Conservation (phyloP, 805 yeast genomes). For the Saccharomycopsis sp. region DNA sequence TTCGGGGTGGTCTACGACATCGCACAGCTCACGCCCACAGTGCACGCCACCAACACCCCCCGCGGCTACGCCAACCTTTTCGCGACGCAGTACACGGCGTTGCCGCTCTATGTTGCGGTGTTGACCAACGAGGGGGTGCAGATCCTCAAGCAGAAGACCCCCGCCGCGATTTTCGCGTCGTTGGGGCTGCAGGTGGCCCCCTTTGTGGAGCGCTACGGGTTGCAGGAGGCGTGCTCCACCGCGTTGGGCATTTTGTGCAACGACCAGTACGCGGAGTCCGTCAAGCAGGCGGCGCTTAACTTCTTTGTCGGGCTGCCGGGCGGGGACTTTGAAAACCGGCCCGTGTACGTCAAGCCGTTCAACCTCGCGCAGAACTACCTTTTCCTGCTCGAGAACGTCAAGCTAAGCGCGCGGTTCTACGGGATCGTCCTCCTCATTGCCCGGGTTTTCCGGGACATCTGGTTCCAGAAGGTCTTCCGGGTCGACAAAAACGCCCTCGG, state of each 20-base stretch:
- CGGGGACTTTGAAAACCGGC: conserved; percentile 37
- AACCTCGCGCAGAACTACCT: conserved; percentile 20
- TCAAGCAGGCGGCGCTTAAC: conserved; percentile 37
- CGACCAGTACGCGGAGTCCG: conserved; percentile 49
- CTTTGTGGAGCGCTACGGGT: conserved; percentile 74
- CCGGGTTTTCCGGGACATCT: conserved; percentile 68
- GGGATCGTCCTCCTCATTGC: conserved; percentile 77
- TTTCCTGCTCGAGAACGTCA: conserved; percentile 60
- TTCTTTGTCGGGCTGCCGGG: conserved; percentile 32
- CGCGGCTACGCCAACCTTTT: conserved; percentile 79
- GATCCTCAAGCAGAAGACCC: conserved; percentile 70
- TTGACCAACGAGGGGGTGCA: conserved; percentile 75
- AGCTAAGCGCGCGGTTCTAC: conserved; percentile 84
- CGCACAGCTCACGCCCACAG: conserved; percentile 59
- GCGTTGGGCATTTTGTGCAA: conserved; percentile 81
- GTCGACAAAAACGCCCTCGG: conserved; percentile 29
- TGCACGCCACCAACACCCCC: conserved; percentile 68
- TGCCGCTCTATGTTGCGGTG: conserved; percentile 69
- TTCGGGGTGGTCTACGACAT: conserved; percentile 65
- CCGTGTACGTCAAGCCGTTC: conserved; percentile 27
- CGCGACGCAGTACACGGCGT: conserved; percentile 74
- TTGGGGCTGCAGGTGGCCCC: conserved; percentile 63
- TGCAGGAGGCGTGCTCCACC: conserved; percentile 84
- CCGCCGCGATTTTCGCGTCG: conserved; percentile 68
- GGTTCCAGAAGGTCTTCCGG: conserved; percentile 68